A percentile compares a stretch with the other conserved stretches of the same genome.
These are phyloP conservation scores for Colletotrichum gigasporum DNA, from an alignment of 2,329 filamentous ascomycete genomes.

Conservation along the genomic window DNA sequence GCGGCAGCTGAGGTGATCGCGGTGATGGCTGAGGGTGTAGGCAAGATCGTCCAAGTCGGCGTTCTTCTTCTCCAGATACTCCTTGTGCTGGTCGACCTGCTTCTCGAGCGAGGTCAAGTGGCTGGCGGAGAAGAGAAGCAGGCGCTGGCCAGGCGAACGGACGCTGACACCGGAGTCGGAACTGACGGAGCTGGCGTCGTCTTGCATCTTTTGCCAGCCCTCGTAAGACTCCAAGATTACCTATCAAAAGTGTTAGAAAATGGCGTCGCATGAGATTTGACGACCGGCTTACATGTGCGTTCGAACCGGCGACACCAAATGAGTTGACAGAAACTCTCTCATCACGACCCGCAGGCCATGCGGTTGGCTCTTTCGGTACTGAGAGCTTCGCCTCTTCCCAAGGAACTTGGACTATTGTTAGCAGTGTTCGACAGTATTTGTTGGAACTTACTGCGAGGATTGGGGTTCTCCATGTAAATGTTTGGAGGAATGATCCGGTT, in stretches of 20 bases:
- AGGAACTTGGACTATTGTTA: constrained; percentile 8
- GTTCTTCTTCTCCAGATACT: constrained; percentile 33
- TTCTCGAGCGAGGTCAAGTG: constrained; percentile 10
- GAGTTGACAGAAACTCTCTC: constrained; percentile 46
- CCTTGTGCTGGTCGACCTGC: constrained; percentile 29
- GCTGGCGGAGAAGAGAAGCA: constrained; percentile 18
- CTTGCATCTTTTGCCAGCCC: constrained; percentile 13
- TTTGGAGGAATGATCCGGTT: constrained; percentile 30
- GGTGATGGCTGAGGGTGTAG: constrained; percentile 41
- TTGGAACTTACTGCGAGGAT: constrained; percentile 19
- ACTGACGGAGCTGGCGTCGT: constrained; percentile 16
- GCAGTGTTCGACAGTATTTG: background rate
- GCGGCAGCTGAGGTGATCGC: constrained; percentile 39
- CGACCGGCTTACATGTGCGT: constrained; percentile 15
- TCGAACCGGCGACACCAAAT: constrained; percentile 45
- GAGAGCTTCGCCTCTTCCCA: constrained; percentile 33
- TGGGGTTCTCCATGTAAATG: constrained; percentile 29
- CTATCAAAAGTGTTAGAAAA: background rate
- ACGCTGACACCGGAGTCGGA: constrained; percentile 19
- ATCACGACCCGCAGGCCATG: constrained; percentile 37
- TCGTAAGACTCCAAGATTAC: constrained; percentile 23
- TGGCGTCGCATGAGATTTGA: background rate
- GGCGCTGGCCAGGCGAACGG: background rate
- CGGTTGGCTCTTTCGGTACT: constrained; percentile 36
- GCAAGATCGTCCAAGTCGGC: constrained; percentile 35